Percentiles rank a stretch among this genome's conserved stretches.
These are phyloP conservation scores for Fraxinus floribunda DNA, from an alignment of 305 asterid species.

Conservation along the genomic window DNA sequence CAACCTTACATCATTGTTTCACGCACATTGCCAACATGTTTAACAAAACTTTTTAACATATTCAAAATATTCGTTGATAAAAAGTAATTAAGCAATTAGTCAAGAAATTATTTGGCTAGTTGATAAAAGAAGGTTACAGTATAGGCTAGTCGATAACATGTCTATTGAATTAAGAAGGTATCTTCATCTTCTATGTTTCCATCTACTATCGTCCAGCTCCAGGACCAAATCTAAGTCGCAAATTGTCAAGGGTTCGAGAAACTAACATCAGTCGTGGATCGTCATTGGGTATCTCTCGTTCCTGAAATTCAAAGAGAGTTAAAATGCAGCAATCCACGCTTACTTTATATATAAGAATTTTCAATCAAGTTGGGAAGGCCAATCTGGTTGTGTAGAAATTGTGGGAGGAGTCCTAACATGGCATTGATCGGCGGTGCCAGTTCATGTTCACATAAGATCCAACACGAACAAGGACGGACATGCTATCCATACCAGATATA, in stretches of 20 bases:
- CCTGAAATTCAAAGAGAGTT: conserved; percentile 42
- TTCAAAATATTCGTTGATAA: background rate
- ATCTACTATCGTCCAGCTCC: conserved; percentile 41
- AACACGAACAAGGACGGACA: background rate
- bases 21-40: background rate
- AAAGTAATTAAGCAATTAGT: conserved; percentile 14
- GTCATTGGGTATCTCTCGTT: conserved; percentile 74
- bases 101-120: conserved; percentile 20
- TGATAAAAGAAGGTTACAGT: background rate
- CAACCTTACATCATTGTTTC: background rate
- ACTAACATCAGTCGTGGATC: conserved; percentile 71
- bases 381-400: background rate
- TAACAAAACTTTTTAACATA: background rate
- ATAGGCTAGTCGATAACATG: background rate
- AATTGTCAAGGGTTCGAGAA: conserved; percentile 37
- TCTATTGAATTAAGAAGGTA: conserved; percentile 10
- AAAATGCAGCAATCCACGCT: background rate
- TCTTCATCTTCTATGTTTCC: background rate
- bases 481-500: background rate
- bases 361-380: background rate
- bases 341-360: background rate
- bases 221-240: conserved; percentile 41
- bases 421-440: background rate
- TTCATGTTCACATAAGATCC: background rate
- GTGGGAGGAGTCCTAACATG: background rate